phyloP scores from a whole-genome alignment of 2,329 filamentous ascomycete genomes.

The Ciborinia camelliae region DNA sequence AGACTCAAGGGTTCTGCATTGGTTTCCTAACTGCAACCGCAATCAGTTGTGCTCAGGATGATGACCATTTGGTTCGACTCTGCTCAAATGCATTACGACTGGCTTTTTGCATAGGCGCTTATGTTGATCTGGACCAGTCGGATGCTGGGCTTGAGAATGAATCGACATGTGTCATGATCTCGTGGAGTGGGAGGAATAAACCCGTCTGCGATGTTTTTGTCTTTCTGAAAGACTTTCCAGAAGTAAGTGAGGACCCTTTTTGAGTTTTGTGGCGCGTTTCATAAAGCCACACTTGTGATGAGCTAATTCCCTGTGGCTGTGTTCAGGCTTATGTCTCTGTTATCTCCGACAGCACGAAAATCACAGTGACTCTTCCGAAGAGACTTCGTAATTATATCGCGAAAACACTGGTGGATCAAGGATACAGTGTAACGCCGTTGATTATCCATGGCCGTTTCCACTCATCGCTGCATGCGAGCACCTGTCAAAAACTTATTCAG shows the following conservation, averaged over 20 bases:
- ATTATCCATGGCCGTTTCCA: not conserved
- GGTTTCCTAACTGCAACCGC: constrained; percentile 26
- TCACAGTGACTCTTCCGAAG: not conserved
- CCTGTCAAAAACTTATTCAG: too few species aligned
- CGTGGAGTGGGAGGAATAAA: not conserved
- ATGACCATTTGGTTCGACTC: constrained; percentile 20
- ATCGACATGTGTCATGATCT: not conserved
- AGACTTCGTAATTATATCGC: not conserved
- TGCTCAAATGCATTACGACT: constrained; percentile 21
- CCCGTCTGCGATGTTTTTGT: not conserved
- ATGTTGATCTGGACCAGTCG: constrained; percentile 26
- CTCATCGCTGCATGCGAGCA: not conserved
- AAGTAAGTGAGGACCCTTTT: not conserved
- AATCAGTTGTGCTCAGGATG: constrained; percentile 19
- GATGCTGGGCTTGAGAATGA: not conserved
- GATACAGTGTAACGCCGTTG: not conserved
- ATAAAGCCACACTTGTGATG: not conserved
- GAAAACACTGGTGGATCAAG: not conserved
- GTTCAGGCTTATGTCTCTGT: not conserved
- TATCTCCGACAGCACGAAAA: not conserved
- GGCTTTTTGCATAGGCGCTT: constrained; percentile 26
- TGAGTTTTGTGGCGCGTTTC: not conserved
- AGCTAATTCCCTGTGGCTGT: not conserved
- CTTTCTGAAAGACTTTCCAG: not conserved
- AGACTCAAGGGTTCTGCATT: constrained; percentile 28